A percentile compares a stretch with the other conserved stretches of the same genome.
Evolutionary conservation across 768 basidiomycete species (phyloP).

Genomic region (Scleroderma bovista): DNA sequence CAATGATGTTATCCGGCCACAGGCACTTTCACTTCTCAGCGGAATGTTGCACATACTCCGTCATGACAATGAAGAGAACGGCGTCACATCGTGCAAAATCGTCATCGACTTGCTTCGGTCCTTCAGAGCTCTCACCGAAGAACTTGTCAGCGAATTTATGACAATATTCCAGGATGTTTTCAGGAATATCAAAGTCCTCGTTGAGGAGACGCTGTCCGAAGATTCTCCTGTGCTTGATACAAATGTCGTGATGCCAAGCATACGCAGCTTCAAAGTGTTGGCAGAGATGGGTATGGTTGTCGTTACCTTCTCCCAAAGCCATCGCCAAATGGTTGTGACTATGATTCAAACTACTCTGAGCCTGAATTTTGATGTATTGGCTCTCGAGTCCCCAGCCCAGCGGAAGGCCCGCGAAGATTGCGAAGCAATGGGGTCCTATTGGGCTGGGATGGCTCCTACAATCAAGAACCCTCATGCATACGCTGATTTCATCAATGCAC

Average conservation of each 20-base stretch:
- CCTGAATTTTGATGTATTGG: conserved; percentile 75
- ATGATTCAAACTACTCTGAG: conserved; percentile 66
- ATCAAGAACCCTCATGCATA: conserved; percentile 73
- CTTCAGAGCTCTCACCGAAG: conserved; percentile 67
- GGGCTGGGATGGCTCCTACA: conserved; percentile 75
- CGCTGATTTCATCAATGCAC: conserved; percentile 78
- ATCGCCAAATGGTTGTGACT: conserved; percentile 57
- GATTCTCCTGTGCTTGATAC: conserved; percentile 51
- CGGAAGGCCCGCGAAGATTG: conserved; percentile 67
- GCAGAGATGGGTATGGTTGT: conserved; percentile 92
- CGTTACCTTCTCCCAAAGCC: conserved; percentile 83
- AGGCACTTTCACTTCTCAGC: conserved; percentile 60
- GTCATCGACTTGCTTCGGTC: conserved; percentile 83
- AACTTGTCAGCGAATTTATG: conserved; percentile 73
- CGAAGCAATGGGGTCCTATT: conserved; percentile 77
- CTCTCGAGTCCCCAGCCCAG: conserved; percentile 78
- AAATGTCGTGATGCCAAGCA: conserved; percentile 58
- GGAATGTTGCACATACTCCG: conserved; percentile 82
- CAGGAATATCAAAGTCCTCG: conserved; percentile 64
- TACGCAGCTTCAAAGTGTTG: conserved; percentile 88
- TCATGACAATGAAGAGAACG: conserved; percentile 95
- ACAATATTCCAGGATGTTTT: conserved; percentile 76
- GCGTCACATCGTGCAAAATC: conserved; percentile 82
- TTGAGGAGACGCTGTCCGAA: conserved; percentile 70
- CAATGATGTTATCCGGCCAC: conserved; percentile 69